Evolutionary conservation across 768 basidiomycete species (phyloP), one percentile per base, ranked within the genome.

Genomic region (Lactifluus pinguis): DNA sequence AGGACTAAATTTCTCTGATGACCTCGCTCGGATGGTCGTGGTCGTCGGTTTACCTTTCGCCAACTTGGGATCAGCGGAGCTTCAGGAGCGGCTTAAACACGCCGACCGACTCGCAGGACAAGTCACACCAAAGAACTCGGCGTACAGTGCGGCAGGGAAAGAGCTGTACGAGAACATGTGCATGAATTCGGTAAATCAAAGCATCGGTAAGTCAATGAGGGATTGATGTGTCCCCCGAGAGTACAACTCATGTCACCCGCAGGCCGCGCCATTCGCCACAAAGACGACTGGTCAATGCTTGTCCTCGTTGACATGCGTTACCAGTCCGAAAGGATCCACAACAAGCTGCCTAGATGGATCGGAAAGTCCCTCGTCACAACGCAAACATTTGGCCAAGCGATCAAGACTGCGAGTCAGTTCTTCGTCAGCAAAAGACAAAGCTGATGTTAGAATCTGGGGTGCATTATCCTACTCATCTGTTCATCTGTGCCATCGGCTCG

Each of bases 121-220:
- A 59, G 83, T 81, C 58, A 84, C 90, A 64, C 86, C 68, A 30
- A 69, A 69, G 17, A 68, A 66, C 15, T 67, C 67, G 19, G 48
- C 14, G 39, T 64, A 61, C 29, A 62, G 63, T 21, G 32, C 41
- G 6, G 62, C 90, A 6, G 88, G 83, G 5, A 78, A 83, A 21
- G 92, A 93, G 73, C 75, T 95, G 56, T 98, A 94, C 71, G 89
- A 90, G 76, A 92, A 91, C 67, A 81, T 91, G 80, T 91, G 89
- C 67, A 91, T 90, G 87, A 88, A 86, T 65, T 90, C 94, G 0
- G 94, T 99, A 55, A 99, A 99, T 72, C 95, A 99, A 71, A 92
- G 90, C 58, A 97, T 99, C 62, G 95, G 95, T 91, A 52, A 58
- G 85, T 72, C 3, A 42, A 21, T 45, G 47, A 2, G 15, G 51